Percentiles rank a stretch among this genome's conserved stretches.
phyloP scores from a whole-genome alignment of 345 rosid genomes.

The Isatis tinctoria region DNA sequence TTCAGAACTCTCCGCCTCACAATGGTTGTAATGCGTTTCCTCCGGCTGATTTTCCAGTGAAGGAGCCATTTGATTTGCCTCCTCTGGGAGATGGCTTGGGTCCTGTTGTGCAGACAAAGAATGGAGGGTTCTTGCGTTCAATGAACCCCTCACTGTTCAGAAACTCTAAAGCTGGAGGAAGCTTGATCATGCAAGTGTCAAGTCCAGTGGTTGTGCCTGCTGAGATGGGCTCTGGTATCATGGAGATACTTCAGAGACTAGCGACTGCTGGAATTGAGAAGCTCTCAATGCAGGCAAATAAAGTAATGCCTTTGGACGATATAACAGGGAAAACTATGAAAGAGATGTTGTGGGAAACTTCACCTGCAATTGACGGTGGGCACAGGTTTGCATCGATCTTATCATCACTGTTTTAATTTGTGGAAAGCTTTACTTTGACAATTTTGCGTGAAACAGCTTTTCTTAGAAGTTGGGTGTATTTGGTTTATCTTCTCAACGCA shows the following conservation, averaged over 20 bases:
- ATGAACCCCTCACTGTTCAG: constrained; percentile 70
- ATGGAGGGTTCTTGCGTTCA: constrained; percentile 82
- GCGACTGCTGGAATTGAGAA: constrained; percentile 92
- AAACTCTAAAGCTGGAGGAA: constrained; percentile 63
- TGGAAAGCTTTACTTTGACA: background rate
- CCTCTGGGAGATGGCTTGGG: constrained; percentile 85
- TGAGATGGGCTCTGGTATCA: constrained; percentile 84
- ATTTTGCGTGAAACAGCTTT: background rate
- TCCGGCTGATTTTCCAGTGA: constrained; percentile 54
- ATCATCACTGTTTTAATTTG: background rate
- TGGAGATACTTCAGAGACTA: constrained; percentile 62
- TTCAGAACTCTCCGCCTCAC: constrained; percentile 65
- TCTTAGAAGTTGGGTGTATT: constrained; percentile 19
- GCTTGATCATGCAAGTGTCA: constrained; percentile 91
- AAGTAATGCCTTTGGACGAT: constrained; percentile 90
- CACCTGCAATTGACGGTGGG: constrained; percentile 42
- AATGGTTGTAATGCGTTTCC: constrained; percentile 43
- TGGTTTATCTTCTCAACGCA: constrained; percentile 34
- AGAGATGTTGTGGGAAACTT: constrained; percentile 78
- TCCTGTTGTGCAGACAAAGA: constrained; percentile 71
- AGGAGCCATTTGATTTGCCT: constrained; percentile 56
- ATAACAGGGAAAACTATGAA: constrained; percentile 89
- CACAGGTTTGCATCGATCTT: constrained; percentile 52
- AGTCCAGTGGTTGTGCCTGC: constrained; percentile 94
- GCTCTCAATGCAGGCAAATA: constrained; percentile 88